Percentiles rank a stretch among this genome's conserved stretches.
phyloP scores from a whole-genome alignment of 2,329 filamentous ascomycete genomes.

The Trichoderma oligosporum region DNA sequence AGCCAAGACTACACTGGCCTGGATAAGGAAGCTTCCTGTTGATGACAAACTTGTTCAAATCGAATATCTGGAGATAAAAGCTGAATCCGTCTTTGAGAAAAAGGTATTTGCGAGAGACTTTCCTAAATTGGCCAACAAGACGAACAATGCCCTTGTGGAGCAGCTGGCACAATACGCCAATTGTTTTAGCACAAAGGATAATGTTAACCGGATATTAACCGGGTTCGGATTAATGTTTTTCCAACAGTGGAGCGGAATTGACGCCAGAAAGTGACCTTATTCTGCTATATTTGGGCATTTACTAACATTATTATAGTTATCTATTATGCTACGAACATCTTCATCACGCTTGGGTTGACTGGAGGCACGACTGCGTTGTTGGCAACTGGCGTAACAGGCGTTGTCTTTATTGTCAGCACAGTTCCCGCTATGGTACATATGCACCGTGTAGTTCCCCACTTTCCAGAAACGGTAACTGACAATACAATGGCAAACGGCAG shows the following conservation, averaged over 20 bases:
- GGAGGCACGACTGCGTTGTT: slow-evolving; percentile 52
- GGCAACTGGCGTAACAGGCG: slow-evolving; percentile 67
- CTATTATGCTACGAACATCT: slow-evolving; percentile 70
- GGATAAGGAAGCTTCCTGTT: slow-evolving; percentile 57
- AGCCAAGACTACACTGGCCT: slow-evolving; percentile 59
- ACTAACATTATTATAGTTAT: slow-evolving; percentile 62
- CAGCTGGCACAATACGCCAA: slow-evolving; percentile 50
- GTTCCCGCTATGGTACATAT: slow-evolving; percentile 53
- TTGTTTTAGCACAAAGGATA: slow-evolving; percentile 45
- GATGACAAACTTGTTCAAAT: slow-evolving; percentile 67
- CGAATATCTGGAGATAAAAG: slow-evolving; percentile 78
- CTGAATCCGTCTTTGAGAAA: slow-evolving; percentile 71
- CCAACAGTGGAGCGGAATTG: slow-evolving; percentile 42
- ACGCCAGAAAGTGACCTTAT: neutral
- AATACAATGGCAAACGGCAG: neutral
- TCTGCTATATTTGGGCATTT: slow-evolving; percentile 62
- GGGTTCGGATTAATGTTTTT: slow-evolving; percentile 58
- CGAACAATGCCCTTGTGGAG: slow-evolving; percentile 40
- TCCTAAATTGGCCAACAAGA: slow-evolving; percentile 40
- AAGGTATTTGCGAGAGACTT: slow-evolving; percentile 60
- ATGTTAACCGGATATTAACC: slow-evolving; percentile 61
- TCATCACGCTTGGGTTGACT: slow-evolving; percentile 59
- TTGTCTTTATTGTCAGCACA: slow-evolving; percentile 65
- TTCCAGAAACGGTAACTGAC: neutral
- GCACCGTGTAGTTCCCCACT: neutral